These are phyloP conservation scores for Lunasporangiospora selenospora DNA, from an alignment of 192 early-diverging fungal species.

Conservation along the genomic window DNA sequence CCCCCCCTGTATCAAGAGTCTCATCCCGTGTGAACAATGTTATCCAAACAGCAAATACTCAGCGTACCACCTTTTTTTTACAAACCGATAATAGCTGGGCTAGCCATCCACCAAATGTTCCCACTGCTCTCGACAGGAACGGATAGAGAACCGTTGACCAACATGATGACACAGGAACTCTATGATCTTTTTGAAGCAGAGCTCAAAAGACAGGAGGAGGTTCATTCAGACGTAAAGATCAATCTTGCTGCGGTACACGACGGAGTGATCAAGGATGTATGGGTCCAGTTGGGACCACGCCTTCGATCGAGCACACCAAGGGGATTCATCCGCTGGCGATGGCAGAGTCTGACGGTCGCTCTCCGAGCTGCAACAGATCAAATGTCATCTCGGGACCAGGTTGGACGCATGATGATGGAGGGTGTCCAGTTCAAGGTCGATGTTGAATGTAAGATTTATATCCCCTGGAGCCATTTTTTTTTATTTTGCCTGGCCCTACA, in stretches of 20 bases:
- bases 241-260: conserved; percentile 55
- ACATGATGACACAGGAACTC: conserved; percentile 50
- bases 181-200: conserved; percentile 40
- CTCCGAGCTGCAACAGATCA: conserved; percentile 37
- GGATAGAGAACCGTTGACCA: conserved; percentile 3
- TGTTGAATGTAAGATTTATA: conserved; percentile 33
- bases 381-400: conserved; percentile 49
- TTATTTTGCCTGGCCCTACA: not conserved
- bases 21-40: too few relatives aligned
- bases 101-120: conserved; percentile 27
- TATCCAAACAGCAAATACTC: not conserved
- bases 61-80: not conserved
- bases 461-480: too few relatives aligned
- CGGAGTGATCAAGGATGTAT: conserved; percentile 53
- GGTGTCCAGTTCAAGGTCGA: conserved; percentile 58
- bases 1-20: too few relatives aligned
- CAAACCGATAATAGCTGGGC: conserved; percentile 14
- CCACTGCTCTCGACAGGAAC: conserved; percentile 22
- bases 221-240: conserved; percentile 43
- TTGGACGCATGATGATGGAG: conserved; percentile 53
- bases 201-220: conserved; percentile 18
- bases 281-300: conserved; percentile 50
- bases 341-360: conserved; percentile 30
- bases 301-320: conserved; percentile 34
- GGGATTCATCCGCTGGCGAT: conserved; percentile 43